Evolutionary conservation across 169 alveolate species (phyloP), one percentile per base, ranked within the genome.

Genomic region (Theileria annulata): DNA sequence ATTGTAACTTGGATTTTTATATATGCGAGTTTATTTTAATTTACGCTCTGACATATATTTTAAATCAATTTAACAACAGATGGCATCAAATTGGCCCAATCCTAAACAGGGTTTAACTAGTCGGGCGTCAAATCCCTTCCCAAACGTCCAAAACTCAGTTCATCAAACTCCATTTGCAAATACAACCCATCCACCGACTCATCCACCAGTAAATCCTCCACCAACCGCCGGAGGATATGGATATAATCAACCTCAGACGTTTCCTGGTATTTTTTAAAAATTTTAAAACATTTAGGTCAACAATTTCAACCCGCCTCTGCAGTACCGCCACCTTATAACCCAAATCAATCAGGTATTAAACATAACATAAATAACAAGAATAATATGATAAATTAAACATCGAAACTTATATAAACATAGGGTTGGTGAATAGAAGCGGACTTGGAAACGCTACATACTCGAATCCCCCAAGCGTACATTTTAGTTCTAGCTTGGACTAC

Each of bases 381-480:
- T 10, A 60, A 60, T 60, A 23, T 12, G 27, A n/a, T 33, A 60
- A 60, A 60, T 3, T 60, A 23, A 1, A 60, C 10, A n/a, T n/a
- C 31, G 6, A 60, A 60, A 60, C 27, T 25, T 60, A 60, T 2
- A 25, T 12, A 60, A 3, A 9, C 8, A 25, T n/a, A 60, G 69
- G 31, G n/a, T 15, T 60, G 10, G 69, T 60, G 19, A 60, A 60
- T n/a, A 60, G 69, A n/a, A 33, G 48, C 2, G 69, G 47, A 27
- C 30, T 33, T 12, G 31, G 31, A 9, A n/a, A 33, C 27, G n/a
- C 19, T 4, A 13, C 23, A 33, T 60, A 60, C 69, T 4, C 69
- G 2, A 60, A 67, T 27, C 64, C 75, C n/a, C 75, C 75, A 15
- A 48, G 75, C 58, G 75, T 67, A 9, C 75, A 37, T n/a, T 67